Base-by-base conservation (phyloP, 106 monocot genomes). In the Dactylorhiza incarnata region DNA sequence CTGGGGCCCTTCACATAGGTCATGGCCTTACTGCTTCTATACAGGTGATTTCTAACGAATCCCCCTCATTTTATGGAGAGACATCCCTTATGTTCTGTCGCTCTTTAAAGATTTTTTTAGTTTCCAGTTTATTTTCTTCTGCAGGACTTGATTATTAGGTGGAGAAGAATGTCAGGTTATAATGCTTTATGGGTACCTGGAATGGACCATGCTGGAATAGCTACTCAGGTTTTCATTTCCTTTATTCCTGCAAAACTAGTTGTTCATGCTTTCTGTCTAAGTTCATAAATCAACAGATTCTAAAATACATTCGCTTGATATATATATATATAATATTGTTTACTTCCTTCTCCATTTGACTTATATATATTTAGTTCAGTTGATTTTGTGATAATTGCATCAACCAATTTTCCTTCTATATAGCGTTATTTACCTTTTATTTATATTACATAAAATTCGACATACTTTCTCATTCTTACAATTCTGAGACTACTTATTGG, bases 121-220 rank as follows among this genome's bases (percentile, higher is more conserved):
- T 49, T 66, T 47, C 22, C 61, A 37, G 37, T 37, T 47, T 52
- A 48, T 82, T 78, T 9, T 62, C 24, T 80, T 7, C 71, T 80
- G 14, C 85, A 99, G 99, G 99, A 99, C 81, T 73, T 83, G 54
- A 82, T 94, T 71, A 92, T 94, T 48, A 76, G 99, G 4, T 99
- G 89, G 87, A 74, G 84, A 52, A 86, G 91, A 79, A 99, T 99
- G 99, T 99, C 94, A 17, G 99, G 99, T 24, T 89, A 90, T 61
- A 99, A 94, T 81, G 72, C 89, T 29, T 82, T 99, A 69, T 99
- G 99, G 99, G 91, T 99, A n/a, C 99, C 99, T 47, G 94, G 99
- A 73, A 94, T 99, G 91, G 99, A 99, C 78, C 99, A 99, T 88
- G 99, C 99, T 72, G 94, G 99, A 50, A 99, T 99, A 80, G 89